A percentile compares a stretch with the other conserved stretches of the same genome.
phyloP scores from a whole-genome alignment of 371 early-diverging fungal species.

The Synchytrium microbalum region DNA sequence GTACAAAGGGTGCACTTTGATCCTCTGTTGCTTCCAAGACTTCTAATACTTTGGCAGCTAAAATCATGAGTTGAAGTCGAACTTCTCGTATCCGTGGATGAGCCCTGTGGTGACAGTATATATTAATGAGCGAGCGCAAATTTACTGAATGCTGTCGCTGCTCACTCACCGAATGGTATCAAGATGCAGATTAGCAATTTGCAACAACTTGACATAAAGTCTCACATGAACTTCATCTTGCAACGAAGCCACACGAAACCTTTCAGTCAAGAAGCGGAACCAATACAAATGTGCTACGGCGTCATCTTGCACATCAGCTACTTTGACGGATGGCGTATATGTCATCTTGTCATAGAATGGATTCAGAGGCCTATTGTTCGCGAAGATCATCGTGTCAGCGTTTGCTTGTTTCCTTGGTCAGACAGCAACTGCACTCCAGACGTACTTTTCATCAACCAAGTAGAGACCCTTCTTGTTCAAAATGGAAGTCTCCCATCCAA shows the following conservation, averaged over 20 bases:
- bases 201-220: slow-evolving; percentile 65
- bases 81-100: slow-evolving; percentile 68
- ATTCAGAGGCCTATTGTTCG: slow-evolving; percentile 43
- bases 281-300: slow-evolving; percentile 72
- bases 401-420: not conserved
- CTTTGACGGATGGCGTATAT: slow-evolving; percentile 80
- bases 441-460: slow-evolving; percentile 3
- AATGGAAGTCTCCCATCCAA: slow-evolving; percentile 79
- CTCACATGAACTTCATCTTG: slow-evolving; percentile 63
- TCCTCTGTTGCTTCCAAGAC: slow-evolving; percentile 58
- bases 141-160: not conserved
- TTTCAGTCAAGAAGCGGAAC: slow-evolving; percentile 74
- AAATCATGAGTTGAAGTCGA: slow-evolving; percentile 65
- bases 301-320: slow-evolving; percentile 54
- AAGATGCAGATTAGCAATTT: slow-evolving; percentile 60
- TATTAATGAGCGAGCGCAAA: not conserved
- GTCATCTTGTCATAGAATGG: slow-evolving; percentile 86
- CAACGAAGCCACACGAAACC: slow-evolving; percentile 75
- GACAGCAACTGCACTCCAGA: slow-evolving; percentile 14
- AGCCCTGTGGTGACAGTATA: slow-evolving; percentile 34
- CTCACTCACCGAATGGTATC: slow-evolving; percentile 41
- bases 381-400: not conserved
- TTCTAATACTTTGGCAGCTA: slow-evolving; percentile 71
- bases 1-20: slow-evolving; percentile 39
- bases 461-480: slow-evolving; percentile 61